Conservation (phyloP, 75 land plant genomes). For the Cupressus sempervirens region DNA sequence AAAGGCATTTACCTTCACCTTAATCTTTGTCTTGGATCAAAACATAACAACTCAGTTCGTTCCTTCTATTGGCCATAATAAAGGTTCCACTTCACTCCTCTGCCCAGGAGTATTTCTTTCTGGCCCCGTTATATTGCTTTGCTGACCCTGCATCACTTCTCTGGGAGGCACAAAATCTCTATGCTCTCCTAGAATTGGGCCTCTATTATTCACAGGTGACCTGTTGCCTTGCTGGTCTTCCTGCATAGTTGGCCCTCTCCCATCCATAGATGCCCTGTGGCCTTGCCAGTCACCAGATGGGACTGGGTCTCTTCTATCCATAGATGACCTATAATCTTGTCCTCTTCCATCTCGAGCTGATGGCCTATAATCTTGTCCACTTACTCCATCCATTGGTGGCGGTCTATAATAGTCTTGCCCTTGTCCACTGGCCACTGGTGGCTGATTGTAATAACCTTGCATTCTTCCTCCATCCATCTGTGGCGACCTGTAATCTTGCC, state of each 20-base stretch:
- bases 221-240: background rate
- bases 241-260: background rate
- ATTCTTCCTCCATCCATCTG: background rate
- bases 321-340: background rate
- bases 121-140: background rate
- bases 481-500: conserved; percentile 1
- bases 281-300: background rate
- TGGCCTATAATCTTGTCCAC: background rate
- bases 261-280: background rate
- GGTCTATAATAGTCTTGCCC: background rate
- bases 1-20: background rate
- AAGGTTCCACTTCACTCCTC: background rate
- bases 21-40: background rate
- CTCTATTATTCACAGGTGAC: background rate
- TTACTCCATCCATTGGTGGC: background rate
- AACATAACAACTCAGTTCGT: background rate
- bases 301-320: background rate
- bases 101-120: background rate
- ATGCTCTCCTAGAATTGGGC: background rate
- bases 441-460: background rate
- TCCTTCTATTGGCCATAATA: conserved; percentile 9
- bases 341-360: background rate
- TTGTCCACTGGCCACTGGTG: background rate
- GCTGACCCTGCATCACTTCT: background rate
- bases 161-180: background rate